Conservation (phyloP, 2,329 filamentous ascomycete species). For the Phialocephala sp. region DNA sequence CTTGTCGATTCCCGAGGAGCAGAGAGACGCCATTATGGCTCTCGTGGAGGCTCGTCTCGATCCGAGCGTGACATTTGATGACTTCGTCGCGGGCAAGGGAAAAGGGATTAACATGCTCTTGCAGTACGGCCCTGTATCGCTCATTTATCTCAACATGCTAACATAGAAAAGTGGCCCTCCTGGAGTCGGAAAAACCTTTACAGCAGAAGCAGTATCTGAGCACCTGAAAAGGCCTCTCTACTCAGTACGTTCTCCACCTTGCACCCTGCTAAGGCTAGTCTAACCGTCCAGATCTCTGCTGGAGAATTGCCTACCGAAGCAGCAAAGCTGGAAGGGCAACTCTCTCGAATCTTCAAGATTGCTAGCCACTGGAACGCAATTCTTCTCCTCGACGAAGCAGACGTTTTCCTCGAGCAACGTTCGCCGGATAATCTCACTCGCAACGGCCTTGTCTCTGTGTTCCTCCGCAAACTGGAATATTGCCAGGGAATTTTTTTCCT, state of each 20-base stretch:
- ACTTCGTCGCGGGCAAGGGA: slow-evolving; percentile 8
- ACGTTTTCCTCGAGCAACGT: slow-evolving; percentile 27
- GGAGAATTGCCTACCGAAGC: slow-evolving; percentile 10
- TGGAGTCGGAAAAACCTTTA: slow-evolving; percentile 29
- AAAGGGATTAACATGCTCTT: slow-evolving; percentile 12
- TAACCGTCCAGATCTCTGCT: slow-evolving; percentile 13
- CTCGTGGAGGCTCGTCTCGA: slow-evolving; percentile 11
- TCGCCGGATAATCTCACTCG: slow-evolving; percentile 12
- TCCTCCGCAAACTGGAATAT: slow-evolving; percentile 47
- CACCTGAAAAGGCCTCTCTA: slow-evolving; percentile 14
- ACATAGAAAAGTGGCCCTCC: slow-evolving; percentile 22
- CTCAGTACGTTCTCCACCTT: neutral
- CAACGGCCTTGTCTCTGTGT: slow-evolving; percentile 35
- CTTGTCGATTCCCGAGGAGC: slow-evolving; percentile 34
- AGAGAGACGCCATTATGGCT: slow-evolving; percentile 29
- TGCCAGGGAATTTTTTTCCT: slow-evolving; percentile 47
- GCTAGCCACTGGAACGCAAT: slow-evolving; percentile 43
- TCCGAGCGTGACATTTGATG: slow-evolving; percentile 5
- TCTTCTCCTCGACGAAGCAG: slow-evolving; percentile 33
- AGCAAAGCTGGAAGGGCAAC: slow-evolving; percentile 42
- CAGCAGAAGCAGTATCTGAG: slow-evolving; percentile 26
- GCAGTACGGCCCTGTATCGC: slow-evolving; percentile 10
- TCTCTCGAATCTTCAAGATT: slow-evolving; percentile 54
- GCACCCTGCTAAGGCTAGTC: neutral
- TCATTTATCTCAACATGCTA: slow-evolving; percentile 5